These are phyloP conservation scores for Rhizopogon rudus DNA, from an alignment of 768 basidiomycete species.

Conservation along the genomic window DNA sequence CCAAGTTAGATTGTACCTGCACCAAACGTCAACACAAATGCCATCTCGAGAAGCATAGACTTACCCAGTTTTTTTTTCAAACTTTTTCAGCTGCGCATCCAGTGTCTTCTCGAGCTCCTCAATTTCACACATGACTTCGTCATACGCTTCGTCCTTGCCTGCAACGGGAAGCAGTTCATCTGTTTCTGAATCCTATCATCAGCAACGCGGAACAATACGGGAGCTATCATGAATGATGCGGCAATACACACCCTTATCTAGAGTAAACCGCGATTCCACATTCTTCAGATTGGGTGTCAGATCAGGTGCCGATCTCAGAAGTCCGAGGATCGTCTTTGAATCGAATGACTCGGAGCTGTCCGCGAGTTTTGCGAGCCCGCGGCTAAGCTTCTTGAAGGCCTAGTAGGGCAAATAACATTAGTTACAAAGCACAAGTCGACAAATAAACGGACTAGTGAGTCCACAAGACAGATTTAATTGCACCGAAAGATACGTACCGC, in stretches of 20 bases:
- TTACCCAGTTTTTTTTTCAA: constrained; percentile 68
- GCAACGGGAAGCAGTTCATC: constrained; percentile 73
- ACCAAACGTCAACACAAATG: constrained; percentile 14
- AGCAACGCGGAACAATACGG: background rate
- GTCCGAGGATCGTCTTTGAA: constrained; percentile 67
- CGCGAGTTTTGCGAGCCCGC: constrained; percentile 57
- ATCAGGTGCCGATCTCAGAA: constrained; percentile 81
- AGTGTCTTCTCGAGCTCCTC: constrained; percentile 63
- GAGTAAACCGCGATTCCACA: constrained; percentile 60
- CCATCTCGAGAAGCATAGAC: constrained; percentile 1
- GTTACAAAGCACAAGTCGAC: background rate
- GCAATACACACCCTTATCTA: constrained; percentile 48
- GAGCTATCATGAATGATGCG: background rate
- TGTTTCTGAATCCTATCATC: constrained; percentile 34
- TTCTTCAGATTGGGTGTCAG: constrained; percentile 65
- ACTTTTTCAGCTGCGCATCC: constrained; percentile 58
- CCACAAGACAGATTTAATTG: background rate
- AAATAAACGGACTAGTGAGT: background rate
- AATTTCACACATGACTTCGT: constrained; percentile 71
- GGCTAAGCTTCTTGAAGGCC: constrained; percentile 73
- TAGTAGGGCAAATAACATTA: constrained; percentile 24
- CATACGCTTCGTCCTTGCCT: constrained; percentile 87
- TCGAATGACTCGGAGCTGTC: constrained; percentile 69
- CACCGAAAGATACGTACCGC: constrained; percentile 39
- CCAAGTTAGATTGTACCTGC: constrained; percentile 47